Base-by-base conservation (phyloP, 768 basidiomycete genomes). In the Suillus plorans region DNA sequence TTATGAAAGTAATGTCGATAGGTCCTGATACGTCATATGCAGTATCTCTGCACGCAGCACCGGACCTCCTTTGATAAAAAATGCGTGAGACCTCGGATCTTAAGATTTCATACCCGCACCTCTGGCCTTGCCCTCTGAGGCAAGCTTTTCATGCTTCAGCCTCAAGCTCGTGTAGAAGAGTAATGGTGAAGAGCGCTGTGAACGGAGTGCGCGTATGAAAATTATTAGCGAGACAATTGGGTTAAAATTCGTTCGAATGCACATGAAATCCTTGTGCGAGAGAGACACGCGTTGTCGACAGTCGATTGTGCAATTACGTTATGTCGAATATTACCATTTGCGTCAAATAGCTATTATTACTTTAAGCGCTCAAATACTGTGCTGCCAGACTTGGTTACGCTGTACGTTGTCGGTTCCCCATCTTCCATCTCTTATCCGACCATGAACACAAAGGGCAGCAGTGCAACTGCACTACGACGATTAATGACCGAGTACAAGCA, bases 401-500 rank as follows among this genome's bases (percentile, higher is more conserved):
- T 39, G 4, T 39, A 44, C 42, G 42, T 18, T n/a, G n/a, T n/a
- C n/a, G n/a, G 42, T 44, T 18, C 42, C 12, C 41, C 28, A 31
- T 0, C 28, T 31, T 31, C 28, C 28, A 25, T 58, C 22, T 16
- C 10, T 20, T 53, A 41, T 49, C 49, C 34, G 9, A 62, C 37
- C 59, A 88, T 88, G 88, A 82, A 80, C 73, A 74, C 84, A 66
- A 83, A 88, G 74, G 75, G 77, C 13, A 81, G 75, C 61, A 87
- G 78, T 68, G 78, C 88, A 41, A 95, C 93, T 7, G 95, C 95
- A 12, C 80, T 93, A 55, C 85, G 92, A 66, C 84, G 95, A 52
- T 81, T 97, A 61, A 97, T 96, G 95, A 95, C 91, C 2, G 95
- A 97, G 72, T 94, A 94, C 82, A 92, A 89, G 75, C 91, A 92